Evolutionary conservation across 1,284 basidiomycete genomes (phyloP), one percentile per base, ranked within the genome.

Genomic region (Anthracocystis setariae): DNA sequence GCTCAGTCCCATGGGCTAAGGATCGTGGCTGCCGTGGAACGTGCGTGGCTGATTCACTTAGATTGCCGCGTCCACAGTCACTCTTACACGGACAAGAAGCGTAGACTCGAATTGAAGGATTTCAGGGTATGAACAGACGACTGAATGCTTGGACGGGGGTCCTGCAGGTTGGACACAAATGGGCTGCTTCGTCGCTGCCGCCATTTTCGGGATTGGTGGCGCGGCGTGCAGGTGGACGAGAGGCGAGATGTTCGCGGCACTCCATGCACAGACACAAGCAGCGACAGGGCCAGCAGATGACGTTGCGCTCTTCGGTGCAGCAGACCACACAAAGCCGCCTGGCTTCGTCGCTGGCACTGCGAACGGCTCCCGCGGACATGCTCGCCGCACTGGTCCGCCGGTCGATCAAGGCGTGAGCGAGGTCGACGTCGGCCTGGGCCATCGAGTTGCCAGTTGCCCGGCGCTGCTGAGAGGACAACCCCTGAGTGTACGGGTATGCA

Each of bases 261-360:
- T 60, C 72, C 47, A 79, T 75, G 56, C 80, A 82, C 2, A 82
- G 72, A n/a, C 73, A 76, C 5, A 82, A 53, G 50, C 80, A 82
- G n/a, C 78, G 76, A 44, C 80, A 82, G 17, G 80, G 80, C 79
- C 79, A 81, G 68, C 71, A 74, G 33, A 81, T 74, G 20, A 81
- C 69, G 21, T 73, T 77, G 15, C 80, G 60, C 24, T 73, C 70
- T n/a, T 55, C 59, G 39, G 66, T 60, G 50, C 70, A 70, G 54
- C 58, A 61, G 27, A 59, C 55, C 25, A 59, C 67, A 44, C 70
- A 73, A 2, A 73, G 49, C 18, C 70, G 56, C 1, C 57, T 46
- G 5, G 59, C 48, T n/a, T 70, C 64, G n/a, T 65, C 61, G 12
- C 8, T 38, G 5, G 38, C 43, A 23, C 38, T 32, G 25, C 52